Conservation (phyloP, 208 protist species). For the Naegleria lovaniensis region DNA sequence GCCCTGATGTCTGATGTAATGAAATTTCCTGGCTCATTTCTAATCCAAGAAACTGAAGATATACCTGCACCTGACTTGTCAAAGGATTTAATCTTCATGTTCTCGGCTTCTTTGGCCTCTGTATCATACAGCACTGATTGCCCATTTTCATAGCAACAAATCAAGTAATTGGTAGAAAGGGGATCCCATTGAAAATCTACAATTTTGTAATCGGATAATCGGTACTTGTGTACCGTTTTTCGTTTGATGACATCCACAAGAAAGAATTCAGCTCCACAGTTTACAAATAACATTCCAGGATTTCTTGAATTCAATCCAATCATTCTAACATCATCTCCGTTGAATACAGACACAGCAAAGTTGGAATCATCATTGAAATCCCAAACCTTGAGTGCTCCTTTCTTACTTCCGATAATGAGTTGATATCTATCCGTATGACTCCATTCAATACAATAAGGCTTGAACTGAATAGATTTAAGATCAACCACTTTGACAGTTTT, state of each 20-base stretch:
- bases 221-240: not conserved
- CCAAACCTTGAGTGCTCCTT: not conserved
- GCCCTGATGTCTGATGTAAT: not conserved
- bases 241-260: not conserved
- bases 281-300: not conserved
- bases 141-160: not conserved
- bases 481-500: not conserved
- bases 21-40: constrained; percentile 19
- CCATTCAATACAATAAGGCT: constrained; percentile 10
- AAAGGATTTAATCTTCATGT: not conserved
- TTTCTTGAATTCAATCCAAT: constrained; percentile 1
- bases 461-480: not conserved
- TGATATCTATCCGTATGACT: not conserved
- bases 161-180: not conserved
- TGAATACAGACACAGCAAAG: too few species aligned
- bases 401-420: not conserved
- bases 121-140: not conserved
- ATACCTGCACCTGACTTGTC: not conserved
- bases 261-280: not conserved
- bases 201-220: not conserved
- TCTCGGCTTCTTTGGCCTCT: not conserved
- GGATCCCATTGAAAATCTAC: constrained; percentile 24
- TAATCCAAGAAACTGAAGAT: not conserved
- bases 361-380: not conserved
- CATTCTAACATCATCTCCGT: not conserved